phyloP scores from a whole-genome alignment of 73 alveolate genomes.

The Blepharisma japonicum region DNA sequence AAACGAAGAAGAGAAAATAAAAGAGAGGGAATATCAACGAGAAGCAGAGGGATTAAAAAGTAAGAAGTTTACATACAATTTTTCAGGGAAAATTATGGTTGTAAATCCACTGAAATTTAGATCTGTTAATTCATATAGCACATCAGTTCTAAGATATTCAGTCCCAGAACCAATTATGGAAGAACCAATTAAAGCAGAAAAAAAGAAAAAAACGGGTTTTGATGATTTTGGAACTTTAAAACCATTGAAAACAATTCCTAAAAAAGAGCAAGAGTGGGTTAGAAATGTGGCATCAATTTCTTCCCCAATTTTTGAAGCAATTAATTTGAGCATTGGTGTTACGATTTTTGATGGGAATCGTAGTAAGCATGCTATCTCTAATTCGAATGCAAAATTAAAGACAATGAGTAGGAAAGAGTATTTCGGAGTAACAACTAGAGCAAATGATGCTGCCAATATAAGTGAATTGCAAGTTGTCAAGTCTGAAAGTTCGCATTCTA shows the following conservation, averaged over 20 bases:
- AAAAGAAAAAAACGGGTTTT: background rate
- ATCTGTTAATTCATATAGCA: too few species aligned
- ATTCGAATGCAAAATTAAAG: background rate
- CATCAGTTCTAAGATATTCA: background rate
- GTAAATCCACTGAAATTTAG: background rate
- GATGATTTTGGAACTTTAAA: background rate
- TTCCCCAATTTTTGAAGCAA: conserved; percentile 8
- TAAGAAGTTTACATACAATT: background rate
- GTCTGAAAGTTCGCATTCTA: conserved; percentile 14
- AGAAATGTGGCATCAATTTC: background rate
- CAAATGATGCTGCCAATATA: background rate
- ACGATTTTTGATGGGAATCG: conserved; percentile 8
- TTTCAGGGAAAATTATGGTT: background rate
- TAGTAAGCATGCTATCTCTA: background rate
- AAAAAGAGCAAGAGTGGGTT: background rate
- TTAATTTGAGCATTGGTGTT: background rate
- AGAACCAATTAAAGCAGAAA: background rate
- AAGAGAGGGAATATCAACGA: background rate
- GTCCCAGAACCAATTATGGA: background rate
- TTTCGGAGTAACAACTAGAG: background rate
- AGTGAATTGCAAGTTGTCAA: background rate
- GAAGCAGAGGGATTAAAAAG: conserved; percentile 9
- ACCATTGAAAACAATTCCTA: conserved; percentile 1
- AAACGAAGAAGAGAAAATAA: conserved; percentile 17
- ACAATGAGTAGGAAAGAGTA: conserved; percentile 22